Base-by-base conservation (phyloP, 164 flowering plant genomes). In the Protea cynaroides region DNA sequence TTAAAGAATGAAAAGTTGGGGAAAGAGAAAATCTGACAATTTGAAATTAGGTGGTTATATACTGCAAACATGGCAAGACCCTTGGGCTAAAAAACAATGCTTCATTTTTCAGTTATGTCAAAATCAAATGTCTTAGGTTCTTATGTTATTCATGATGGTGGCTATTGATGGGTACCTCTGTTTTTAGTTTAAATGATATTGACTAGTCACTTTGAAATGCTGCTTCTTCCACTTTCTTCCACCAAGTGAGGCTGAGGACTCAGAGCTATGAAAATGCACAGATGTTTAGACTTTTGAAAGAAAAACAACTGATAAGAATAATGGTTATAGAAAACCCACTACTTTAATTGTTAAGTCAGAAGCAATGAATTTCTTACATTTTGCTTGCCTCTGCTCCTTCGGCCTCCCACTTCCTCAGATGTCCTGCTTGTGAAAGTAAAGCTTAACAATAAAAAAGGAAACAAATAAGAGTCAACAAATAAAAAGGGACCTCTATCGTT, bases 111-210 rank as follows among this genome's bases (percentile, higher is more conserved):
- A n/a, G n/a, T n/a, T n/a, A n/a, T n/a, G n/a, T n/a, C n/a, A n/a
- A n/a, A 29, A 29, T 2, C 34, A 29, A 29, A 29, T 29, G 34
- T 29, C 8, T 40, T 40, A 4, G 8, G 8, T 10, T 8, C 46
- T 12, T 8, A 12, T 9, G 1, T 8, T 8, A 40, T 40, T 40
- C 8, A 8, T 2, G 34, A 52, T 43, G 5, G 13, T 69, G 56
- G 56, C 37, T 23, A 44, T 43, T 47, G 8, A 54, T 15, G 43
- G 2, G 15, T 56, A 85, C 96, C 90, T 95, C 99, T 36, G 99
- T 95, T 73, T 84, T 85, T 18, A 92, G 91, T 73, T 86, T 84
- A 67, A 95, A 95, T 24, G 97, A 98, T 80, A 82, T 49, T 75
- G 93, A 50, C 82, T 65, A 6, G 99, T 92, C 66, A 73, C 78